Evolutionary conservation across 83 land plant species (phyloP), one percentile per base, ranked within the genome.

Genomic region (Diphasiastrum complanatum): DNA sequence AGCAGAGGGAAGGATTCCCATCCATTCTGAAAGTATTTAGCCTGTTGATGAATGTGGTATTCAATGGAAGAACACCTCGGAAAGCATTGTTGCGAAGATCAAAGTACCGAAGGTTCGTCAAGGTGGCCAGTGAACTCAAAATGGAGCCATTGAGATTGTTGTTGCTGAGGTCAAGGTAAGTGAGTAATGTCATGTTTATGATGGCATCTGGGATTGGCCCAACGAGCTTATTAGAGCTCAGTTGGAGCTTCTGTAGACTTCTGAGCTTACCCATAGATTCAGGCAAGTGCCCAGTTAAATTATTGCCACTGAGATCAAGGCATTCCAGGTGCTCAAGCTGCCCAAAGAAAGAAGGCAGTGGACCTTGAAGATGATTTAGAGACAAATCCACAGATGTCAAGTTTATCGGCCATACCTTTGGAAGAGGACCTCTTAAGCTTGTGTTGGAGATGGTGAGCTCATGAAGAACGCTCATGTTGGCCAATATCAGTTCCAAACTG

Each of bases 51-150:
- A 83, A 80, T 22, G 68, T 40, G 0, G 57, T 70, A 45, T 83
- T 83, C 74, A 83, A 83, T 1, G 87, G 87, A 54, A 83, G 23
- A 16, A 75, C 72, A n/a, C 87, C 87, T 26, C 69, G 65, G 50
- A 83, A 77, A 48, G 68, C 55, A 40, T 83, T 83, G 56, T 71
- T 68, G 64, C 69, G 76, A 5, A 83, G 65, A 60, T 81, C 77
- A 47, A 83, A 63, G 60, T 63, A 66, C 59, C 53, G 71, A 35
- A 83, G 47, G 1, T 30, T 16, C 66, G 60, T 74, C 73, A 83
- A 54, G 40, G 57, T 61, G 12, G 81, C 30, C 12, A 81, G 27
- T 65, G 62, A 81, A 36, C 48, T 67, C 2, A 81, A 81, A 6
- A 81, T 37, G 23, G 71, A 61, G 23, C 84, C 84, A 24, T 78